Evolutionary conservation across 1,139 yeast genomes (phyloP).

Genomic region (Kurtzmaniella quercitrusa): DNA sequence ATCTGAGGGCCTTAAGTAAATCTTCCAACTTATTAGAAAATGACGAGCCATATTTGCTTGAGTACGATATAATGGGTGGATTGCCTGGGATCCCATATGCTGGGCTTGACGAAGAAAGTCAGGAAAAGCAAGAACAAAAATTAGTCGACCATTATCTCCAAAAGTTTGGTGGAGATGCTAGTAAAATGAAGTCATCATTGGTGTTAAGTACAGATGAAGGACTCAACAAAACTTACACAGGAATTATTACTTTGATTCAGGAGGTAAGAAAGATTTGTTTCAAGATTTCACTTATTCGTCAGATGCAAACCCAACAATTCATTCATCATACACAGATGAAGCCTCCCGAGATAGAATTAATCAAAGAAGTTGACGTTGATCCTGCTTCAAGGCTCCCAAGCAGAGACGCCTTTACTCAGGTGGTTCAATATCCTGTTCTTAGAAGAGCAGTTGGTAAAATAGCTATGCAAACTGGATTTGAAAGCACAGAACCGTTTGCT

Average conservation of each 20-base stretch:
- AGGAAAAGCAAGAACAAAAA: constrained; percentile 47
- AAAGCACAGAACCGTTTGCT: constrained; percentile 74
- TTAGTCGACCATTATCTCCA: constrained; percentile 35
- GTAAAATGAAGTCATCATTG: constrained; percentile 24
- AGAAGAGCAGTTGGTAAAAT: constrained; percentile 70
- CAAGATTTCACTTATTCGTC: constrained; percentile 82
- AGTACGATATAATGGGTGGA: constrained; percentile 81
- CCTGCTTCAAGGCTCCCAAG: constrained; percentile 69
- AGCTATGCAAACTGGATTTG: constrained; percentile 93
- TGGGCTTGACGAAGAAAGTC: constrained; percentile 47
- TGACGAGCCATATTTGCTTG: constrained; percentile 69
- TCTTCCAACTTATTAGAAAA: constrained; percentile 45
- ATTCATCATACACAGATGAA: constrained; percentile 71
- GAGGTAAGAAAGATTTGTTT: constrained; percentile 84
- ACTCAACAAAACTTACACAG: constrained; percentile 54
- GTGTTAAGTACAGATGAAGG: constrained; percentile 46
- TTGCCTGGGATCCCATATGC: constrained; percentile 60
- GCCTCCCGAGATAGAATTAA: constrained; percentile 60
- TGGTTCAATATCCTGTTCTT: constrained; percentile 62
- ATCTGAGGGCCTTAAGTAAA: constrained; percentile 36
- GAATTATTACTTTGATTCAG: constrained; percentile 76
- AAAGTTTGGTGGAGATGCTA: constrained; percentile 25
- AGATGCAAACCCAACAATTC: constrained; percentile 82
- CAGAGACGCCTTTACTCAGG: constrained; percentile 55
- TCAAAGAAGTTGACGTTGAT: constrained; percentile 72